Percentiles rank a stretch among this genome's conserved stretches.
phyloP scores from a whole-genome alignment of 208 protist species.

The Leishmania lainsoni region DNA sequence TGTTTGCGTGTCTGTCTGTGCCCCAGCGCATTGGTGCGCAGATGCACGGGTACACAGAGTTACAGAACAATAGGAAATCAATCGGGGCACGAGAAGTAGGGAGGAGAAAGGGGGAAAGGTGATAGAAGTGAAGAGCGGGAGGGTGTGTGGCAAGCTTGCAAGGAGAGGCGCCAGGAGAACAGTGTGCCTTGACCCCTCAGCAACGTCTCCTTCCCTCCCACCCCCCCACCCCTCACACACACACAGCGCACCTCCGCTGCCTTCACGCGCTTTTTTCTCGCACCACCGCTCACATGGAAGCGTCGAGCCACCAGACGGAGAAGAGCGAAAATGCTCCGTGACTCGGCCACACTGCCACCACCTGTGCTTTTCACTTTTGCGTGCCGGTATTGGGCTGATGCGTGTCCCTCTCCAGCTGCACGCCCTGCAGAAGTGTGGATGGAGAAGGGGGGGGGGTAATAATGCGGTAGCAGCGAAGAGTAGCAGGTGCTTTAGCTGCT shows the following conservation, averaged over 20 bases:
- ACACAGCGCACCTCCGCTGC: not conserved
- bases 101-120: not conserved
- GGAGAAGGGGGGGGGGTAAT: not conserved
- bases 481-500: not conserved
- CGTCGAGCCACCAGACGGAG: not conserved
- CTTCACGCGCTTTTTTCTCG: not conserved
- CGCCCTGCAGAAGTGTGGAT: not conserved
- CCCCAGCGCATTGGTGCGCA: not conserved
- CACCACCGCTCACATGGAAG: not conserved
- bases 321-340: not conserved
- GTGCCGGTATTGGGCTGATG: not conserved
- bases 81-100: not conserved
- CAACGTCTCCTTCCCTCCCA: not conserved
- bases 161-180: not conserved
- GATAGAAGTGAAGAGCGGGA: not conserved
- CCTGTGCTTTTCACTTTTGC: conserved; percentile 1
- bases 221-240: not conserved
- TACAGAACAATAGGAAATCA: not conserved
- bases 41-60: not conserved
- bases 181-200: not conserved
- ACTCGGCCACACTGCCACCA: not conserved
- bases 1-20: not conserved
- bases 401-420: not conserved
- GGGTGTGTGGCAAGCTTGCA: not conserved
- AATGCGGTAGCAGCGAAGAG: not conserved